phyloP scores from a whole-genome alignment of 1,139 yeast genomes.

The Suhomyces coccinellae region DNA sequence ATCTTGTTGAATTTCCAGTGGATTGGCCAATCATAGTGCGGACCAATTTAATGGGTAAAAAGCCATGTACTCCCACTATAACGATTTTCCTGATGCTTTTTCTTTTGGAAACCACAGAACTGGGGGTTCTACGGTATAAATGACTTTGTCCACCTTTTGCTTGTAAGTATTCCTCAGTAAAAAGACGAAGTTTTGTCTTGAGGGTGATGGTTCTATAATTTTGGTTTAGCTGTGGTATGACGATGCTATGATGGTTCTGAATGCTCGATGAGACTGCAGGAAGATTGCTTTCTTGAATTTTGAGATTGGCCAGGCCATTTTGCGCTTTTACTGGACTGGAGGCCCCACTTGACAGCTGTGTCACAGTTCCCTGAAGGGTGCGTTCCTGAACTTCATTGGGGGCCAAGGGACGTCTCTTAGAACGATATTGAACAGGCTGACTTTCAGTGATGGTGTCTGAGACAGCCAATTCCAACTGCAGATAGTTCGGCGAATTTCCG shows the following conservation, averaged over 20 bases:
- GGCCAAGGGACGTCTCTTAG: slow-evolving; percentile 35
- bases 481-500: slow-evolving; percentile 17
- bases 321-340: not conserved
- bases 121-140: slow-evolving; percentile 27
- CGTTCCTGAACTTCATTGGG: slow-evolving; percentile 41
- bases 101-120: slow-evolving; percentile 20
- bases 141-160: slow-evolving; percentile 34
- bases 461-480: slow-evolving; percentile 38
- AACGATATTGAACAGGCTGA: slow-evolving; percentile 39
- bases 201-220: slow-evolving; percentile 42
- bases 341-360: not conserved
- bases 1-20: slow-evolving; percentile 44
- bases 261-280: not conserved
- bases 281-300: not conserved
- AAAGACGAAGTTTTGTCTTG: slow-evolving; percentile 41
- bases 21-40: slow-evolving; percentile 45
- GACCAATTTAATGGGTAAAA: slow-evolving; percentile 53
- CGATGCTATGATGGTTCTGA: not conserved
- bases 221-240: slow-evolving; percentile 30
- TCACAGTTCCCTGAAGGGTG: slow-evolving; percentile 5
- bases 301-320: not conserved
- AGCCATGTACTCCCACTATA: slow-evolving; percentile 52
- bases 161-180: slow-evolving; percentile 33
- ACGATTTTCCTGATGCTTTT: slow-evolving; percentile 34
- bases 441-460: slow-evolving; percentile 40